These are phyloP conservation scores for Elongisporangium anandrum DNA, from an alignment of 352 stramenopile genomes.

Conservation along the genomic window DNA sequence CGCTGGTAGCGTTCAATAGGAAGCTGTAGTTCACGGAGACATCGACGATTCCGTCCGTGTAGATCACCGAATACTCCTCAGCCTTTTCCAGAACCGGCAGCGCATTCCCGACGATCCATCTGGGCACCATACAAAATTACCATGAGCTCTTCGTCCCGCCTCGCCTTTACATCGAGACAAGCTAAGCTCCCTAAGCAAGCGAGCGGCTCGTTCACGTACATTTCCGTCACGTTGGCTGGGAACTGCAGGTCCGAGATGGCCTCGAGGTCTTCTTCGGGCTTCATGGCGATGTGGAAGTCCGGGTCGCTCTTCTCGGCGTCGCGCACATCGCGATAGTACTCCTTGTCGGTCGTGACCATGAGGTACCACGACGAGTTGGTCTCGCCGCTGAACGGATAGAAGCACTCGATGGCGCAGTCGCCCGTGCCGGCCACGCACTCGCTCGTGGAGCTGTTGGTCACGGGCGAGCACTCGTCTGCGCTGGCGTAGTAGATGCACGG, in stretches of 20 bases:
- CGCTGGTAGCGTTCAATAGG: slow-evolving; percentile 20
- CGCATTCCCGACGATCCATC: slow-evolving; percentile 27
- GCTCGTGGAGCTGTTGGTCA: slow-evolving; percentile 3
- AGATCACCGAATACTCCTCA: slow-evolving; percentile 17
- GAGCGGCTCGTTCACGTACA: slow-evolving; percentile 17
- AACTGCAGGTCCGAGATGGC: slow-evolving; percentile 23
- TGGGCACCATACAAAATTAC: slow-evolving; percentile 5
- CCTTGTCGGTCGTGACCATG: slow-evolving; percentile 21
- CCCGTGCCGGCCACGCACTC: slow-evolving; percentile 8
- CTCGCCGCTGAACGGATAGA: slow-evolving; percentile 23
- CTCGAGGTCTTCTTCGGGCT: slow-evolving; percentile 9
- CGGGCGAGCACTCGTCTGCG: slow-evolving; percentile 7
- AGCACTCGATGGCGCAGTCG: slow-evolving; percentile 33
- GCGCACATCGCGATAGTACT: slow-evolving; percentile 26
- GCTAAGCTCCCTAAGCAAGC: background rate
- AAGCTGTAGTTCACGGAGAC: slow-evolving; percentile 11
- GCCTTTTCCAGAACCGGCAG: slow-evolving; percentile 33
- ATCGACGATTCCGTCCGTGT: slow-evolving; percentile 16
- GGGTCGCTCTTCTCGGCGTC: slow-evolving; percentile 7
- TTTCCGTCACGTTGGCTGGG: slow-evolving; percentile 17
- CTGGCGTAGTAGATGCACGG: slow-evolving; percentile 18
- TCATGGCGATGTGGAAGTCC: slow-evolving; percentile 23
- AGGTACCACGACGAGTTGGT: slow-evolving; percentile 22
- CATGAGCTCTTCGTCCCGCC: background rate
- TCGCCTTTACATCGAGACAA: background rate